Evolutionary conservation across 1,284 basidiomycete species (phyloP).

Genomic region (Ustanciosporium gigantosporum): DNA sequence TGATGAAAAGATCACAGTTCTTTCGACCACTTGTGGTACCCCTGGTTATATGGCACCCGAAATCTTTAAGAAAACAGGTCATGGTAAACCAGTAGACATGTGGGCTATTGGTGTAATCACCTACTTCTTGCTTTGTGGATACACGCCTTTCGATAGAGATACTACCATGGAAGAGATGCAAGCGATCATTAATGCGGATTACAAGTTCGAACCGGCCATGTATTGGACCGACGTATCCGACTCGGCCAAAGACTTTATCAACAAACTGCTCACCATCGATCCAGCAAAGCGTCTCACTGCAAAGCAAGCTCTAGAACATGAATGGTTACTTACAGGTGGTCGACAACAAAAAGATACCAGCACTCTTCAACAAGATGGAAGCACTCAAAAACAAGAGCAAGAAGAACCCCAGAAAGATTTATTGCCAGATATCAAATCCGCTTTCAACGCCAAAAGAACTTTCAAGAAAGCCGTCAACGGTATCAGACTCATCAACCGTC

Average conservation of each 20-base stretch:
- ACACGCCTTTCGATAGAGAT: slow-evolving; percentile 59
- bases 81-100: slow-evolving; percentile 92
- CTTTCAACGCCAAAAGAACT: slow-evolving; percentile 59
- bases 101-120: slow-evolving; percentile 64
- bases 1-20: slow-evolving; percentile 80
- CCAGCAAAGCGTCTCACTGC: slow-evolving; percentile 50
- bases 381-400: not conserved
- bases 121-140: slow-evolving; percentile 59
- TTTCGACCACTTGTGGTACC: slow-evolving; percentile 94
- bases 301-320: slow-evolving; percentile 47
- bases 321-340: slow-evolving; percentile 42
- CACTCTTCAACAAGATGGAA: not conserved
- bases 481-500: slow-evolving; percentile 49
- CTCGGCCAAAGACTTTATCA: slow-evolving; percentile 55
- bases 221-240: slow-evolving; percentile 57
- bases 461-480: slow-evolving; percentile 59
- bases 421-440: slow-evolving; percentile 58
- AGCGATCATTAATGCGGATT: slow-evolving; percentile 58
- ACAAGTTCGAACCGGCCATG: slow-evolving; percentile 53
- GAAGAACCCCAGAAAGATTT: slow-evolving; percentile 48
- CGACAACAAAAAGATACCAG: not conserved
- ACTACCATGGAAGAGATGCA: slow-evolving; percentile 60
- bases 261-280: slow-evolving; percentile 53
- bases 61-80: slow-evolving; percentile 90
- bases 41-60: slow-evolving; percentile 97